phyloP scores from a whole-genome alignment of 176 grass and related monocot species.

The Stipa capillata region DNA sequence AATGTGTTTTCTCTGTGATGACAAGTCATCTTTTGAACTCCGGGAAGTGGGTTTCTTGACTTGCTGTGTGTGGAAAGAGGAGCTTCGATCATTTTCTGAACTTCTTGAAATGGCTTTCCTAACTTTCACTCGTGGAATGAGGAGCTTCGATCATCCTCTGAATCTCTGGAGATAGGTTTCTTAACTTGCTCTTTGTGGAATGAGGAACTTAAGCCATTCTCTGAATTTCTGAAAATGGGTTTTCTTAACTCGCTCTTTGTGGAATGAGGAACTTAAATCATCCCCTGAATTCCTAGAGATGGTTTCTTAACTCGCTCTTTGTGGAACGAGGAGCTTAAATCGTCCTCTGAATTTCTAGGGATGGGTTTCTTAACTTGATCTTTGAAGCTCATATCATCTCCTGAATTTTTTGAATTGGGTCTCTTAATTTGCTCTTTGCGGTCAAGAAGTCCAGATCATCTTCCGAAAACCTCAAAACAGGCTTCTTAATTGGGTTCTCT shows the following conservation, averaged over 20 bases:
- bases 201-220: constrained; percentile 31
- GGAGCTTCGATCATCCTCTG: constrained; percentile 20
- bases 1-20: constrained; percentile 20
- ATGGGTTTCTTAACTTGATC: constrained; percentile 25
- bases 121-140: constrained; percentile 14
- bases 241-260: constrained; percentile 37
- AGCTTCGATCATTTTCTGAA: constrained; percentile 17
- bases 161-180: constrained; percentile 31
- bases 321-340: not conserved
- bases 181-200: constrained; percentile 22
- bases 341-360: constrained; percentile 4
- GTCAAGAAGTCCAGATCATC: constrained; percentile 32
- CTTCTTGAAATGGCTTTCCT: constrained; percentile 14
- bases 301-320: constrained; percentile 14
- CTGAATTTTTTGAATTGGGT: constrained; percentile 20
- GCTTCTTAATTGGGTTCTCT: constrained; percentile 48
- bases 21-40: constrained; percentile 16
- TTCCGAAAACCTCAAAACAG: constrained; percentile 29
- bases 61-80: constrained; percentile 23
- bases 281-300: constrained; percentile 26
- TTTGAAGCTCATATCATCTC: constrained; percentile 11
- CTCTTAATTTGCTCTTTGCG: constrained; percentile 36
- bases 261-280: constrained; percentile 13
- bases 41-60: constrained; percentile 22
- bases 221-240: constrained; percentile 30